Evolutionary conservation across 1,284 basidiomycete species (phyloP).

Genomic region (Microbotryum lychnidis-dioicae): DNA sequence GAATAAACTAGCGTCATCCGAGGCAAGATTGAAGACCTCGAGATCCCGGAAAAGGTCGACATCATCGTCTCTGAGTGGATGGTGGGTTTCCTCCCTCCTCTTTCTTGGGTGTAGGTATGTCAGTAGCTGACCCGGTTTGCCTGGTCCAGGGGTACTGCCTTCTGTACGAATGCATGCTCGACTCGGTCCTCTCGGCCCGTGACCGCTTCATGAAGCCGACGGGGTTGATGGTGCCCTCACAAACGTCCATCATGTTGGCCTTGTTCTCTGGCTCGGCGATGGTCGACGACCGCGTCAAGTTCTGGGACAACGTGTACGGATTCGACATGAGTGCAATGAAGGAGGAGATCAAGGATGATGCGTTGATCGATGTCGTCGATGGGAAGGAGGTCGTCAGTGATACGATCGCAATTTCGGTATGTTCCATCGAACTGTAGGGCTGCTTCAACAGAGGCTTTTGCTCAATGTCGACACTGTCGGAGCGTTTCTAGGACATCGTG

Average conservation of each 20-base stretch:
- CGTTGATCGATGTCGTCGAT: constrained; percentile 69
- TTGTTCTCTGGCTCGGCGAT: constrained; percentile 69
- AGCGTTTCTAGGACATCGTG: constrained; percentile 56
- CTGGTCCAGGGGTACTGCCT: constrained; percentile 32
- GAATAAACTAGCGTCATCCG: constrained; percentile 55
- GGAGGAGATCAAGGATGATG: constrained; percentile 61
- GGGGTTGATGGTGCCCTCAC: constrained; percentile 86
- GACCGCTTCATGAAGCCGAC: constrained; percentile 68
- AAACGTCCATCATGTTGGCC: constrained; percentile 74
- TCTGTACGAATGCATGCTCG: constrained; percentile 89
- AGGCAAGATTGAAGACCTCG: constrained; percentile 80
- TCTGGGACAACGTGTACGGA: constrained; percentile 88
- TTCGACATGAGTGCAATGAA: constrained; percentile 78
- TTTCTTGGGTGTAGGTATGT: constrained; percentile 37
- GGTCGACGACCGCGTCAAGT: constrained; percentile 69
- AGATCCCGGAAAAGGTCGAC: constrained; percentile 66
- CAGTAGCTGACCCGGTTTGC: neutral
- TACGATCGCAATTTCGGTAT: constrained; percentile 60
- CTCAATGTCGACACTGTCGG: neutral
- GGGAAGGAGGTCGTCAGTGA: constrained; percentile 61
- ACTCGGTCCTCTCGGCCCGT: constrained; percentile 80
- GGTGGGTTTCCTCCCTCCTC: constrained; percentile 43
- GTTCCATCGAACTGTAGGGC: constrained; percentile 9
- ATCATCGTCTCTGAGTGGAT: constrained; percentile 97
- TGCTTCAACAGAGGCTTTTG: no score